A percentile compares a stretch with the other conserved stretches of the same genome.
phyloP scores from a whole-genome alignment of 768 basidiomycete species.

The Ramaria sp. region DNA sequence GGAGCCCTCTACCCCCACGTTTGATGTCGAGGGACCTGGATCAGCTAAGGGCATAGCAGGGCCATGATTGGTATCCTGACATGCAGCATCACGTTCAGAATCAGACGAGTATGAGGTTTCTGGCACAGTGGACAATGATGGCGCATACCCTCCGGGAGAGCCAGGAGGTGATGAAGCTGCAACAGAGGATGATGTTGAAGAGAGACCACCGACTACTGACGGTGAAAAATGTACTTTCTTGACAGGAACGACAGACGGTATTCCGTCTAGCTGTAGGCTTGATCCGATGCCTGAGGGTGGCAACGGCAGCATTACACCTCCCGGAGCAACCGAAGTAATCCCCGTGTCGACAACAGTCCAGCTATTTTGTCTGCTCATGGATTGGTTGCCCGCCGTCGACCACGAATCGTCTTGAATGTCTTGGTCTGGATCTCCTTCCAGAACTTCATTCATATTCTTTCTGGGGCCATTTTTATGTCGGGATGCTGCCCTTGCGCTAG shows the following conservation, averaged over 20 bases:
- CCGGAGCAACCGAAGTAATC: not conserved
- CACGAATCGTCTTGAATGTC: conserved; percentile 6
- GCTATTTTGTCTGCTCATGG: conserved; percentile 9
- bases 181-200: conserved; percentile 11
- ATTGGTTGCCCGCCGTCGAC: conserved; percentile 5
- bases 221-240: conserved; percentile 44
- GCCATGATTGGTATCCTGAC: conserved; percentile 15
- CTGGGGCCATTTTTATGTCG: not conserved
- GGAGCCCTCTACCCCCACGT: not conserved
- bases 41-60: conserved; percentile 10
- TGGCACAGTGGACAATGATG: conserved; percentile 7
- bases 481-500: not conserved
- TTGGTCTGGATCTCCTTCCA: conserved; percentile 1
- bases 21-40: conserved; percentile 8
- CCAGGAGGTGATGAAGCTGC: conserved; percentile 12
- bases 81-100: conserved; percentile 1
- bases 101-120: conserved; percentile 1
- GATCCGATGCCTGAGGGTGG: conserved; percentile 17
- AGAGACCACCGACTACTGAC: conserved; percentile 26
- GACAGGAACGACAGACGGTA: not conserved
- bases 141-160: conserved; percentile 6
- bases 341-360: conserved; percentile 7
- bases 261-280: conserved; percentile 17
- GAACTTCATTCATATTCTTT: conserved; percentile 20
- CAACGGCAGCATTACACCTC: not conserved